These are phyloP conservation scores for Cytospora piceae DNA, from an alignment of 2,329 filamentous ascomycete genomes.

Conservation along the genomic window DNA sequence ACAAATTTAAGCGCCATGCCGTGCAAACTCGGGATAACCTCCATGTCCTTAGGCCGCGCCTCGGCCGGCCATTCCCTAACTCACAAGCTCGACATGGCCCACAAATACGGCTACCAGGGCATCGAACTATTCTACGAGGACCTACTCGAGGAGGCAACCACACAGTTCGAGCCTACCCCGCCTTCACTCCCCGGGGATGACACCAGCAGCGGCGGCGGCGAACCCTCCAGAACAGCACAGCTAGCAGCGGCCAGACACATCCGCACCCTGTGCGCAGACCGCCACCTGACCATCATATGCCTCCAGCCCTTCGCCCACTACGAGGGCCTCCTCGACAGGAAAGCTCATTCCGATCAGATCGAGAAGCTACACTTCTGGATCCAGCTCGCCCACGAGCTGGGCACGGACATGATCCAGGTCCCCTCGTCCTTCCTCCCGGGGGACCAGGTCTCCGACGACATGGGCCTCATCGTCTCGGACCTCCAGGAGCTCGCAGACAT, in stretches of 20 bases:
- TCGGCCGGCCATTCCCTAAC: constrained; percentile 68
- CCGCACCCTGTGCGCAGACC: constrained; percentile 55
- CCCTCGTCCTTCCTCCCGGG: constrained; percentile 70
- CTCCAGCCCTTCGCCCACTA: constrained; percentile 80
- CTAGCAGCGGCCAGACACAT: constrained; percentile 62
- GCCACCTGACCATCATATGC: constrained; percentile 61
- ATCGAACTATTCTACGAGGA: constrained; percentile 83
- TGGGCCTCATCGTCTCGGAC: constrained; percentile 63
- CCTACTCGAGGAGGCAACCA: constrained; percentile 61
- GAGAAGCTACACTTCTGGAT: constrained; percentile 73
- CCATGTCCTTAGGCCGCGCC: constrained; percentile 76
- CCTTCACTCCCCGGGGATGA: neutral
- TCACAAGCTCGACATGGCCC: constrained; percentile 70
- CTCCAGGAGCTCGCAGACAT: constrained; percentile 69
- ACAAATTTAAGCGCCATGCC: constrained; percentile 45
- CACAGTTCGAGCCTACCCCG: neutral
- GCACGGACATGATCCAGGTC: constrained; percentile 74
- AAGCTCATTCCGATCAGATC: constrained; percentile 59
- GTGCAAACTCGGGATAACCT: constrained; percentile 69
- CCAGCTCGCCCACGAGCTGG: constrained; percentile 62
- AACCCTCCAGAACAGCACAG: constrained; percentile 33
- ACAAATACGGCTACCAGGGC: constrained; percentile 65
- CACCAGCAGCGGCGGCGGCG: constrained; percentile 28
- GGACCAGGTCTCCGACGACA: constrained; percentile 48
- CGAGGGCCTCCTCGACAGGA: constrained; percentile 70